These are phyloP conservation scores for Leccinellum rugosiceps DNA, from an alignment of 768 basidiomycete species.

Conservation along the genomic window DNA sequence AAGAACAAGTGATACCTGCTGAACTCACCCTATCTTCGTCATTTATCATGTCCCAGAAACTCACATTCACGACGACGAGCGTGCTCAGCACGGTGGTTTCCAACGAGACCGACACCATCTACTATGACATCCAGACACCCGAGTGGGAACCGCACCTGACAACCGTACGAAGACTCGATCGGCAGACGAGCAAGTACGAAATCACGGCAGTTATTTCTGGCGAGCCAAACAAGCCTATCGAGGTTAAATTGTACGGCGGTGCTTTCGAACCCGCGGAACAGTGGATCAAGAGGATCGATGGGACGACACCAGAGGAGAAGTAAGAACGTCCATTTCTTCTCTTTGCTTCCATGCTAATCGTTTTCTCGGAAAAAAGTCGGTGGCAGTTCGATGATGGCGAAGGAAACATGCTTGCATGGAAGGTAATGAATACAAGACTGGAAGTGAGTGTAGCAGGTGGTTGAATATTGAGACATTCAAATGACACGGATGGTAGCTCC, in stretches of 20 bases:
- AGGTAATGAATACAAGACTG: conserved; percentile 1
- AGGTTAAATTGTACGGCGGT: conserved; percentile 28
- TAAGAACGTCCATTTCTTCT: neutral
- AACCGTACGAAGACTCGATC: conserved; percentile 33
- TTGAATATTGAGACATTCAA: neutral
- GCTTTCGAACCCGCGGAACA: conserved; percentile 26
- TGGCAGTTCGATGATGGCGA: conserved; percentile 26
- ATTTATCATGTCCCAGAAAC: conserved; percentile 26
- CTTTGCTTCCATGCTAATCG: neutral
- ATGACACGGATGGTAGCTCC: conserved; percentile 22
- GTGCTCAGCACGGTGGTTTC: conserved; percentile 38
- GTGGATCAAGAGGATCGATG: conserved; percentile 29
- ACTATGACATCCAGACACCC: conserved; percentile 41
- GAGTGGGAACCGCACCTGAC: conserved; percentile 36
- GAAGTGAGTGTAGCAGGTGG: conserved; percentile 7
- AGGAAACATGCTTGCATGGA: conserved; percentile 22
- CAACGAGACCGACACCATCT: conserved; percentile 35
- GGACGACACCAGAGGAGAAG: conserved; percentile 13
- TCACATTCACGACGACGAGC: conserved; percentile 38
- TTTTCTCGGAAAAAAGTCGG: conserved; percentile 4
- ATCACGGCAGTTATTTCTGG: conserved; percentile 33
- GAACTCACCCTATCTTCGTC: neutral
- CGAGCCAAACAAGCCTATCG: conserved; percentile 27
- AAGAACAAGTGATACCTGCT: neutral
- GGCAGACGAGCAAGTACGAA: conserved; percentile 28